A percentile compares a stretch with the other conserved stretches of the same genome.
These are phyloP conservation scores for Ganoderma lingzhi DNA, from an alignment of 1,284 basidiomycete genomes.

Conservation along the genomic window DNA sequence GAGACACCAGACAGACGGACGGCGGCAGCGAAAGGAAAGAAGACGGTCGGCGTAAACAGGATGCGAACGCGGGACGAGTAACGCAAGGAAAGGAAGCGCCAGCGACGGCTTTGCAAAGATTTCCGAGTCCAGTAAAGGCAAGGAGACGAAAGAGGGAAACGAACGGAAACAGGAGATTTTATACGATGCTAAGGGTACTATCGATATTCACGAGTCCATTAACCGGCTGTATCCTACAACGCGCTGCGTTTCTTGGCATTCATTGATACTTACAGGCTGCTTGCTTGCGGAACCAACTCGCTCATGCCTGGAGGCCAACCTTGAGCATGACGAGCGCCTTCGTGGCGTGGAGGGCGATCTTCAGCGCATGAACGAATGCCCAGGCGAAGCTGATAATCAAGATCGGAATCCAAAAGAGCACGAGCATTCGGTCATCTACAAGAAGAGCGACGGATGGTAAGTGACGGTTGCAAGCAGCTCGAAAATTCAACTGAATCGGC, in stretches of 20 bases:
- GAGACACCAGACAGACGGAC: neutral
- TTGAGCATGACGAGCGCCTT: slow-evolving; percentile 60
- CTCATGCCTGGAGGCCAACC: slow-evolving; percentile 48
- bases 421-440: slow-evolving; percentile 90
- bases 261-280: neutral
- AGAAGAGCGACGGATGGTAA: slow-evolving; percentile 21
- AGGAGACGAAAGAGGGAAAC: neutral
- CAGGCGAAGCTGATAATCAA: slow-evolving; percentile 76
- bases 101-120: slow-evolving; percentile 2
- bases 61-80: neutral
- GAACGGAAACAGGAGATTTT: slow-evolving; percentile 9
- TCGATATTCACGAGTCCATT: neutral
- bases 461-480: slow-evolving; percentile 3
- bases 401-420: slow-evolving; percentile 95
- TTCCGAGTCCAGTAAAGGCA: neutral
- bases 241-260: slow-evolving; percentile 8
- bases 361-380: slow-evolving; percentile 67
- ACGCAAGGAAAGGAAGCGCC: neutral
- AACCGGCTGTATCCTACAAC: slow-evolving; percentile 25
- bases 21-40: neutral
- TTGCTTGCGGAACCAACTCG: neutral
- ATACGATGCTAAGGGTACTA: slow-evolving; percentile 18
- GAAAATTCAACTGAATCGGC: neutral
- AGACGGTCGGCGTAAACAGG: neutral
- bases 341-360: slow-evolving; percentile 61